Base-by-base conservation (phyloP, 208 protist species). In the Jaenimonas drosophilae region DNA sequence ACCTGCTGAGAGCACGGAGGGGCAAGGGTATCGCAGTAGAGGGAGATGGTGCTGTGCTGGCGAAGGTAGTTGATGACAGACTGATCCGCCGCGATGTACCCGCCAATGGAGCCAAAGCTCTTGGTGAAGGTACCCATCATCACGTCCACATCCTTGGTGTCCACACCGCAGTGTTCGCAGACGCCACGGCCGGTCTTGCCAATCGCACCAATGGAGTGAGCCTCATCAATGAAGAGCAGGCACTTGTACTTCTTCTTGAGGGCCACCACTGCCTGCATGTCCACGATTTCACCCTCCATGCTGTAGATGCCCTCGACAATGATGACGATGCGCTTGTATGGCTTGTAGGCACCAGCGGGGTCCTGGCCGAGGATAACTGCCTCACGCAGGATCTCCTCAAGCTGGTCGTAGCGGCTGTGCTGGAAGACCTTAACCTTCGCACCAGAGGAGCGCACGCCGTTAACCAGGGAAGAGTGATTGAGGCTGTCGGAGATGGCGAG, bases 381-480 rank as follows among this genome's bases (percentile, higher is more conserved):
- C 42, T 89, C 64, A 26, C 80, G 75, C n/a, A 97, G 55, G 20
- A 91, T 25, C 17, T 47, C 50, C 70, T 99, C 96, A 4, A 99
- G 74, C 53, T 96, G 64, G 27, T 82, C 76, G 19, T 95, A 79
- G 48, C 97, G 56, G 61, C 95, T 92, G 71, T 99, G 96, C 40
- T 84, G 64, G 60, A 97, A 99, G 19, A 97, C 78, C 38, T 75
- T 64, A 23, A 95, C 91, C 44, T 80, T 75, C 12, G 84, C 79
- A 12, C 90, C 81, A 19, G 80, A 88, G 23, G 82, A 56, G 16
- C 91, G 69, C 28, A 98, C 89, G 47, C 97, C 97, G 45, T 93
- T 89, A 40, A 99, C 97, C 53, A 99, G 77, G 0, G 91, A 97
- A n/a, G 95, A 95, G 70, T 99, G 97, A 68, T 99, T 99, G 9